Percentiles rank a stretch among this genome's conserved stretches.
Conservation (phyloP, 78 protist species). For the Reticulomyxa filosa region DNA sequence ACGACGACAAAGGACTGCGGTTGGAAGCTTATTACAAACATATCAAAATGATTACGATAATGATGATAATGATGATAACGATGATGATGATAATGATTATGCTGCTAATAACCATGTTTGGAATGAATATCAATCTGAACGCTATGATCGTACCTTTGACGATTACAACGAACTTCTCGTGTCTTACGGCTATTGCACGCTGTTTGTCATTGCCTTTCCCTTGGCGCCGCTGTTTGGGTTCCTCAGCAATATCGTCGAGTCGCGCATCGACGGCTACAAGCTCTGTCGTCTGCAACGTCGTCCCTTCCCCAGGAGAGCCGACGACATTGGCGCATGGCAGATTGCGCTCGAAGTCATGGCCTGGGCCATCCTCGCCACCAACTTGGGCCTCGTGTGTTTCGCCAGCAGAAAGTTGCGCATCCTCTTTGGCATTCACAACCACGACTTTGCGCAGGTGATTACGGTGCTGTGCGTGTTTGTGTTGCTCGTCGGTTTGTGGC, state of each 20-base stretch:
- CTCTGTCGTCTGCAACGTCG: neutral
- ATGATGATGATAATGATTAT: neutral
- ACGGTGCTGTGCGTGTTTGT: no score
- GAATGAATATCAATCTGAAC: neutral
- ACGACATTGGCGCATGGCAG: neutral
- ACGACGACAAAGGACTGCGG: neutral
- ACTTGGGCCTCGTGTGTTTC: no score
- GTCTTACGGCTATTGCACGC: neutral
- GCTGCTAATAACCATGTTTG: neutral
- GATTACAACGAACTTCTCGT: neutral
- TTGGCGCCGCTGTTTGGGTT: neutral
- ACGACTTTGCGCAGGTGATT: no score
- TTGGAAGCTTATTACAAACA: neutral
- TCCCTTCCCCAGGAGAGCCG: neutral
- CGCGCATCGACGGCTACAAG: neutral
- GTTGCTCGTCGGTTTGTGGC: no score
- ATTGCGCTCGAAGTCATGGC: no score
- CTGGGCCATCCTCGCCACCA: no score
- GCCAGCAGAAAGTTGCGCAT: no score
- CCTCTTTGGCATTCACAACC: no score
- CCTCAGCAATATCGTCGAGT: neutral
- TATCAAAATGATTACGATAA: neutral
- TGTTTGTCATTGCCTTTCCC: neutral
- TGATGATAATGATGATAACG: neutral
- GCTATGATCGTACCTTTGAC: neutral